Conservation (phyloP, 2,329 filamentous ascomycete species). For the Alternaria solani region DNA sequence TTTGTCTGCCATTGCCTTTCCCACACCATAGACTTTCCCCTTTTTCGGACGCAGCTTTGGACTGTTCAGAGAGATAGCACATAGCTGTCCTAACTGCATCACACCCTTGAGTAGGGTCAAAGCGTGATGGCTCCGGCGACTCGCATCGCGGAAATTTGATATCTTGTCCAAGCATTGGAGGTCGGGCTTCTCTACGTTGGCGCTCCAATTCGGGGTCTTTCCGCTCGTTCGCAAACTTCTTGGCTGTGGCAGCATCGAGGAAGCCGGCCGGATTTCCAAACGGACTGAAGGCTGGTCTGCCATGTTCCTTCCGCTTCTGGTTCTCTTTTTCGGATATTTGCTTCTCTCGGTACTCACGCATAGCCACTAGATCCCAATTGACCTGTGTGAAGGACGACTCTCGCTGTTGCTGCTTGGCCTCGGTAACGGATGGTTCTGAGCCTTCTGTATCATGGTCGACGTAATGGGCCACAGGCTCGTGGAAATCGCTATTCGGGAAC, state of each 20-base stretch:
- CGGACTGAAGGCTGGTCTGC: conserved; percentile 32
- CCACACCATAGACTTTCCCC: conserved; percentile 69
- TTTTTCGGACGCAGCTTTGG: conserved; percentile 50
- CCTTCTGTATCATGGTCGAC: conserved; percentile 66
- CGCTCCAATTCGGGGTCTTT: conserved; percentile 58
- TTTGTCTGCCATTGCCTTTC: conserved; percentile 38
- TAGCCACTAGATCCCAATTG: conserved; percentile 79
- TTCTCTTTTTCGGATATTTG: conserved; percentile 51
- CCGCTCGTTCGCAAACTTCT: conserved; percentile 40
- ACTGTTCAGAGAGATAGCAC: conserved; percentile 61
- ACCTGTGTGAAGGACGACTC: conserved; percentile 71
- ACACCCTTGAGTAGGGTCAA: conserved; percentile 75
- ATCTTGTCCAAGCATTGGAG: conserved; percentile 88
- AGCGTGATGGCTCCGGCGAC: conserved; percentile 84
- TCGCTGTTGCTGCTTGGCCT: conserved; percentile 51
- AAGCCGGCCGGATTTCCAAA: conserved; percentile 53
- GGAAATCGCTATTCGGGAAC: conserved; percentile 74
- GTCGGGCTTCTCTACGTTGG: conserved; percentile 68
- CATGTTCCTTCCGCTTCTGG: conserved; percentile 27
- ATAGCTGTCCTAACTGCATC: conserved; percentile 59
- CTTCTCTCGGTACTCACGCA: conserved; percentile 79
- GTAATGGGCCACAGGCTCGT: conserved; percentile 76
- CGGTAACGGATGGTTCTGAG: conserved; percentile 30
- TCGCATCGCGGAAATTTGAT: conserved; percentile 81
- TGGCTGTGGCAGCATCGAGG: conserved; percentile 33